phyloP scores from a whole-genome alignment of 805 yeast genomes.

The Metschnikowia anglica region DNA sequence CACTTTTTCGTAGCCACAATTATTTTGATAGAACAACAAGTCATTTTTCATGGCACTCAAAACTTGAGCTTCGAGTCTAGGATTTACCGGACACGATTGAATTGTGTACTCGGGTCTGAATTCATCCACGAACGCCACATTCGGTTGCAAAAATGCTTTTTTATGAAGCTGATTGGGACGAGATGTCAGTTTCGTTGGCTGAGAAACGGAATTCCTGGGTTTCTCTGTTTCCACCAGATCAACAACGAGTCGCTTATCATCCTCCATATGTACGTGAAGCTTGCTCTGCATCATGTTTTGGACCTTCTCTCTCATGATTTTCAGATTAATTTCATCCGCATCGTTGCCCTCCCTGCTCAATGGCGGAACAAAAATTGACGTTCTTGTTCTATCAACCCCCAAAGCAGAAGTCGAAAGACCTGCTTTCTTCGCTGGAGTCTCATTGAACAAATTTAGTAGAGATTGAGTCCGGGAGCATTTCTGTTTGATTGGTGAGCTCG shows the following conservation, averaged over 20 bases:
- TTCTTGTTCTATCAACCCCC: slow-evolving; percentile 12
- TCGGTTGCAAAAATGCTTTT: slow-evolving; percentile 26
- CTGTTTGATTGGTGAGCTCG: slow-evolving; percentile 9
- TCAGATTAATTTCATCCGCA: slow-evolving; percentile 7
- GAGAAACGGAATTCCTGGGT: too few relatives aligned
- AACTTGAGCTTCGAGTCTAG: slow-evolving; percentile 51
- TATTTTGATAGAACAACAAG: slow-evolving; percentile 42
- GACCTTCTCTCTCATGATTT: slow-evolving; percentile 7
- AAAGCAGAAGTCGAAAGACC: slow-evolving; percentile 5
- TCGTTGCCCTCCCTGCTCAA: neutral
- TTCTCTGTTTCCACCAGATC: neutral
- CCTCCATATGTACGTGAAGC: neutral
- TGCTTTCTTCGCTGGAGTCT: slow-evolving; percentile 14
- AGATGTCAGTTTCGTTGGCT: neutral
- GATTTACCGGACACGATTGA: slow-evolving; percentile 54
- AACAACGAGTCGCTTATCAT: neutral
- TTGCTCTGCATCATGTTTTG: slow-evolving; percentile 2
- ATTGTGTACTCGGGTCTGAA: slow-evolving; percentile 51
- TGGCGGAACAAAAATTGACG: slow-evolving; percentile 9
- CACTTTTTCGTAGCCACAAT: slow-evolving; percentile 31
- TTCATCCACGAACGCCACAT: slow-evolving; percentile 47
- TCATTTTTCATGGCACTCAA: slow-evolving; percentile 54
- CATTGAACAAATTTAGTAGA: slow-evolving; percentile 28
- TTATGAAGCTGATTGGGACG: slow-evolving; percentile 9
- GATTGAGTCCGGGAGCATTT: slow-evolving; percentile 36